These are phyloP conservation scores for Zygotorulaspora sp. DNA, from an alignment of 805 yeast genomes.

Conservation along the genomic window DNA sequence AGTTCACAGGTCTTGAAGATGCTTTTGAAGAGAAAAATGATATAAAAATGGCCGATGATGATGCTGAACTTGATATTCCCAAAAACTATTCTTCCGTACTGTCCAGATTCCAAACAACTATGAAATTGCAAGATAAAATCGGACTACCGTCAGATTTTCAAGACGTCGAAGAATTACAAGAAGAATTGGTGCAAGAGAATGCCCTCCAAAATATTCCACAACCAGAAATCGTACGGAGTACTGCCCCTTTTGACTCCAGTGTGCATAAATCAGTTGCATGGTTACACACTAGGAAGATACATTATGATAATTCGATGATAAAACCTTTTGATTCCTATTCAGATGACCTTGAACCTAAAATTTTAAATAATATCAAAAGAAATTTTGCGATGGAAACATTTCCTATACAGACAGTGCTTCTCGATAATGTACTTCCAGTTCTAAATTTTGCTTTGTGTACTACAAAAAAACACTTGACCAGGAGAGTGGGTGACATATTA, in stretches of 20 bases:
- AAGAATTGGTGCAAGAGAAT: conserved; percentile 32
- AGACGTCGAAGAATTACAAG: conserved; percentile 6
- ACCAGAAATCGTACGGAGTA: conserved; percentile 47
- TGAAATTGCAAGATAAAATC: conserved; percentile 32
- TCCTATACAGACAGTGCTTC: conserved; percentile 33
- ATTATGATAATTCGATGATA: conserved; percentile 28
- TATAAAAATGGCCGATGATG: conserved; percentile 8
- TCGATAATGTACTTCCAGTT: conserved; percentile 27
- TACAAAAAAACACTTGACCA: conserved; percentile 43
- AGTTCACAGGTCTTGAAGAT: conserved; percentile 15
- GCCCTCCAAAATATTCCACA: conserved; percentile 78
- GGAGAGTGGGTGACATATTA: conserved; percentile 65
- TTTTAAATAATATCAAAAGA: conserved; percentile 31
- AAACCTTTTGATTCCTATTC: conserved; percentile 22
- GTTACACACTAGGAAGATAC: conserved; percentile 27
- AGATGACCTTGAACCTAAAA: conserved; percentile 26
- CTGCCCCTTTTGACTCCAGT: conserved; percentile 34
- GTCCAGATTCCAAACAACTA: conserved; percentile 47
- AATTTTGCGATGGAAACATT: conserved; percentile 29
- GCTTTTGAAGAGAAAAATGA: conserved; percentile 12
- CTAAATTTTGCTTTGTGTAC: conserved; percentile 23
- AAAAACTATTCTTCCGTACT: conserved; percentile 48
- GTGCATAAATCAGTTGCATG: conserved; percentile 39
- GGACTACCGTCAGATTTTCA: conserved; percentile 16
- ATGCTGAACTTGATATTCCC: conserved; percentile 2